phyloP scores from a whole-genome alignment of 495 filamentous ascomycete genomes.

The Aspergillus carlsbadensis region DNA sequence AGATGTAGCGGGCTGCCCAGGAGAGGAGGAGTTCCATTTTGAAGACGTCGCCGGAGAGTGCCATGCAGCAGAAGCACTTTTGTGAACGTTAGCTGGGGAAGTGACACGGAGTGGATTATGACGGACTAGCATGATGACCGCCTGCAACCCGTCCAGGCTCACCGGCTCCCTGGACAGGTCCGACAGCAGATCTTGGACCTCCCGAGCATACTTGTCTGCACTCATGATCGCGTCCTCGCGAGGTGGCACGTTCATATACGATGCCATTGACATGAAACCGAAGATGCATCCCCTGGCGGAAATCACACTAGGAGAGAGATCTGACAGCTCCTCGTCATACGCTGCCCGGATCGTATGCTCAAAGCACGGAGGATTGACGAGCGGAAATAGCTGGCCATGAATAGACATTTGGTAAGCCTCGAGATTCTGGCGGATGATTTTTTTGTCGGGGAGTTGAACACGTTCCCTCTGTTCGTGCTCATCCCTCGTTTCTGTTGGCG shows the following conservation, averaged over 20 bases:
- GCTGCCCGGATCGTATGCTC: not conserved
- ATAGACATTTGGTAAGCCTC: not conserved
- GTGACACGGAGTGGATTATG: not conserved
- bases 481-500: not conserved
- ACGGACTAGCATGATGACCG: slow-evolving; percentile 9
- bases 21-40: not conserved
- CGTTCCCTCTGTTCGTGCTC: not conserved
- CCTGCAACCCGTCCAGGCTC: slow-evolving; percentile 5
- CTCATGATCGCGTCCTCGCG: not conserved
- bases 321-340: not conserved
- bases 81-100: not conserved
- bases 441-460: not conserved
- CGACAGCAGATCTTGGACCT: not conserved
- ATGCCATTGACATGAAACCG: slow-evolving; percentile 2
- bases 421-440: not conserved
- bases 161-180: not conserved
- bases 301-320: not conserved
- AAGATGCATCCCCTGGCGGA: slow-evolving; percentile 5
- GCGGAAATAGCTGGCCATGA: not conserved
- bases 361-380: not conserved
- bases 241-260: not conserved
- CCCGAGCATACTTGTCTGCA: not conserved
- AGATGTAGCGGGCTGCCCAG: not conserved
- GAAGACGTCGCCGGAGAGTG: not conserved
- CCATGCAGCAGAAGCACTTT: not conserved